These are phyloP conservation scores for Cenchrus fungigraminus DNA, from an alignment of 176 grass and related monocot genomes.

Conservation along the genomic window DNA sequence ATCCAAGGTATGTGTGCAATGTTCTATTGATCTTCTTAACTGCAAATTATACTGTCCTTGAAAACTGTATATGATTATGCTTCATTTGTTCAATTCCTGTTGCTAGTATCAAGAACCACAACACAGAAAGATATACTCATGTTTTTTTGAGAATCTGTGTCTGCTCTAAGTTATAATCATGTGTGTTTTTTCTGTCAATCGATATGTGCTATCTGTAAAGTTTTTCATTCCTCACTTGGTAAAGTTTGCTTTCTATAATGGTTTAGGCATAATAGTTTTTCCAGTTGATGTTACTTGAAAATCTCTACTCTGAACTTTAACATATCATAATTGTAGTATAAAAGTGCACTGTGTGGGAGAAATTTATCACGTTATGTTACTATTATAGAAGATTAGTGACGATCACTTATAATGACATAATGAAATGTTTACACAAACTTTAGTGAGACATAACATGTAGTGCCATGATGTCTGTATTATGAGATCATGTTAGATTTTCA, in stretches of 20 bases:
- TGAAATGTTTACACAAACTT: not conserved
- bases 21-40: conserved; percentile 3
- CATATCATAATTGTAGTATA: not conserved
- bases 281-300: not conserved
- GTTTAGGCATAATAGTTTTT: not conserved
- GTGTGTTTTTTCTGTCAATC: not conserved
- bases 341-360: not conserved
- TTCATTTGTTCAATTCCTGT: not conserved
- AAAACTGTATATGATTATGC: not conserved
- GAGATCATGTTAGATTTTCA: conserved; percentile 22
- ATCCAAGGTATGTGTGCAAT: conserved; percentile 69
- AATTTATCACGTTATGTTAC: not conserved
- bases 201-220: not conserved
- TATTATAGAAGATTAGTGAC: conserved; percentile 10
- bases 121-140: not conserved
- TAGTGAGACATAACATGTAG: not conserved
- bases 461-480: not conserved
- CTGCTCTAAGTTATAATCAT: too few species aligned
- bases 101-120: not conserved
- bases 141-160: not conserved
- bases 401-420: conserved; percentile 7
- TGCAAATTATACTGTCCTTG: conserved; percentile 7
- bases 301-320: conserved; percentile 13
- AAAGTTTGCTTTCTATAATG: not conserved
- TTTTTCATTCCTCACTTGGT: not conserved